phyloP scores from a whole-genome alignment of 345 rosid genomes.

The Aegle marmelos region DNA sequence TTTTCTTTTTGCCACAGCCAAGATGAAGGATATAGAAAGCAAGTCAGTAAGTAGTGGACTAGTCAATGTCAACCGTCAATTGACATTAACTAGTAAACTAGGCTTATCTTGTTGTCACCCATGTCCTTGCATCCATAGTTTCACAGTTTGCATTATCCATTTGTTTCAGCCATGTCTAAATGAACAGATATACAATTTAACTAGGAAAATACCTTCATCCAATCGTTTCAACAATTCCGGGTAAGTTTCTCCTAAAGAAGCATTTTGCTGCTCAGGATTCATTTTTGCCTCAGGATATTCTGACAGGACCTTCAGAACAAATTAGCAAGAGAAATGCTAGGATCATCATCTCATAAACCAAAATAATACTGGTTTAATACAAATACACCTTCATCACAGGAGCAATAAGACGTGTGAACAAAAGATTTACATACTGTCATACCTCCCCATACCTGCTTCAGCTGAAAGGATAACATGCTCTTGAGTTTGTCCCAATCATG shows the following conservation, averaged over 20 bases:
- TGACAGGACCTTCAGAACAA: constrained; percentile 55
- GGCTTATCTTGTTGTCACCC: neutral
- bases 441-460: constrained; percentile 98
- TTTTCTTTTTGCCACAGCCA: too few relatives aligned
- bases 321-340: constrained; percentile 22
- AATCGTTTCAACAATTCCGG: constrained; percentile 54
- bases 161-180: neutral
- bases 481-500: constrained; percentile 84
- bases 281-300: constrained; percentile 84
- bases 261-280: constrained; percentile 57
- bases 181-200: constrained; percentile 9
- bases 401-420: neutral
- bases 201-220: constrained; percentile 60
- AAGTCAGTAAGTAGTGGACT: too few relatives aligned
- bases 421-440: constrained; percentile 36
- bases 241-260: constrained; percentile 68
- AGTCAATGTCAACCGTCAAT: too few relatives aligned
- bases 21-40: too few relatives aligned
- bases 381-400: constrained; percentile 4
- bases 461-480: constrained; percentile 65
- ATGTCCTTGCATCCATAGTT: neutral
- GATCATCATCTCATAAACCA: constrained; percentile 8
- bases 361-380: constrained; percentile 3
- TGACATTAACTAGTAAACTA: too few relatives aligned
- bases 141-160: constrained; percentile 3